Evolutionary conservation across 129 eudicot species (phyloP), one percentile per base, ranked within the genome.

Genomic region (Artemisia annua): DNA sequence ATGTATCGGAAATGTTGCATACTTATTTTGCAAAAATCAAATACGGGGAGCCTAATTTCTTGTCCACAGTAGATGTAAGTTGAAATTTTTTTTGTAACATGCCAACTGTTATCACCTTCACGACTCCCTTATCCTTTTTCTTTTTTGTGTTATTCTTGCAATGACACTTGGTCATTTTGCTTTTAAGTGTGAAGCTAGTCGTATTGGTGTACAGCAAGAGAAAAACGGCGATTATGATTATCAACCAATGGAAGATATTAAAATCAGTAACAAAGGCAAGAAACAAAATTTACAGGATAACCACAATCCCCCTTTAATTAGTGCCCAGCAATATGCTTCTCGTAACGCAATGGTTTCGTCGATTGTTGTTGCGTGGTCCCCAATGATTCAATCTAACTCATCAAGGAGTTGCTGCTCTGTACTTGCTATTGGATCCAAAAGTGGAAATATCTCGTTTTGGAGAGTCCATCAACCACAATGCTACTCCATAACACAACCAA

Each of bases 311-410:
- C 77, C 88, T 17, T 24, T 82, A 16, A 74, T 93, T 74, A 75
- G 84, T 43, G 86, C 85, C 15, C 78, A 87, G 67, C 80, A 84
- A 71, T 94, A 88, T 82, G 89, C 91, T 17, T 85, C 85, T 70
- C 96, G 96, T 63, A 84, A 55, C 87, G 81, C 91, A 22, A 70
- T 90, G 91, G 70, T 95, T 70, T 74, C 92, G 11, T 88, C 97
- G 5, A 82, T 90, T 65, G 80, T 84, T 73, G 88, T 88, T 71
- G 83, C 91, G 20, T 94, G 99, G 99, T 90, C 97, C 57, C 94
- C 96, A 8, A 72, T 86, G 85, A 46, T 90, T 58, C 74, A 68
- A 43, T 32, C 74, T 16, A 73, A 77, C 69, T 63, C 81, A 63
- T 69, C 79, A 67, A 59, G 53, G 49, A 64, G 73, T 59, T 89